These are phyloP conservation scores for Colletotrichum higginsianum DNA, from an alignment of 2,329 filamentous ascomycete genomes.

Conservation along the genomic window DNA sequence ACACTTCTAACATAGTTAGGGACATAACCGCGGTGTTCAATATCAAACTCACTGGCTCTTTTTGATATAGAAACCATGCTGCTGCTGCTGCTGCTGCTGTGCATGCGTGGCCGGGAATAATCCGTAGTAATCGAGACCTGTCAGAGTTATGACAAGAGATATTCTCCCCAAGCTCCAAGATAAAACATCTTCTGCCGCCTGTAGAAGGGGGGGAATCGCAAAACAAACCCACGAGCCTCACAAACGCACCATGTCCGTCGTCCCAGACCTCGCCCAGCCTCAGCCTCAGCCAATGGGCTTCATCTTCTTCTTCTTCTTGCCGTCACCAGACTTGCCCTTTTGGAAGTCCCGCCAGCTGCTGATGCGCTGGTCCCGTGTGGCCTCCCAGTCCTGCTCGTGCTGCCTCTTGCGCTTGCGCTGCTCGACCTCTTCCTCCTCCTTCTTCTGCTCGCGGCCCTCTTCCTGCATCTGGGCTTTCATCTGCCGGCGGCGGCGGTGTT, in stretches of 20 bases:
- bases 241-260: neutral
- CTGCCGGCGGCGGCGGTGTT: constrained; percentile 86
- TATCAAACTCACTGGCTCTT: constrained; percentile 41
- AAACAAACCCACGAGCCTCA: constrained; percentile 2
- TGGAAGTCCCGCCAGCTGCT: constrained; percentile 95
- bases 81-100: neutral
- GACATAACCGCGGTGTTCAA: constrained; percentile 38
- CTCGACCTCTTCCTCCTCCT: constrained; percentile 88
- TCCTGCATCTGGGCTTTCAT: constrained; percentile 96
- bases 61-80: constrained; percentile 24
- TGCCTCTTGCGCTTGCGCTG: constrained; percentile 88
- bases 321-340: constrained; percentile 74
- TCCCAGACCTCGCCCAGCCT: constrained; percentile 36
- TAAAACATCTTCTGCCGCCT: constrained; percentile 9
- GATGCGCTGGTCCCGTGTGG: constrained; percentile 90
- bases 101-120: neutral
- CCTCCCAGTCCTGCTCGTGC: constrained; percentile 96
- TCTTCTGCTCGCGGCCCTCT: constrained; percentile 89
- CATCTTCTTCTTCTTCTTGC: constrained; percentile 73
- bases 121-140: constrained; percentile 35
- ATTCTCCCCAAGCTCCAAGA: neutral
- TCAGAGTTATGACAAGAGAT: constrained; percentile 24
- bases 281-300: constrained; percentile 72
- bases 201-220: neutral
- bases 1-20: constrained; percentile 43